Base-by-base conservation (phyloP, 768 basidiomycete genomes). In the Termitomyces titanicus region DNA sequence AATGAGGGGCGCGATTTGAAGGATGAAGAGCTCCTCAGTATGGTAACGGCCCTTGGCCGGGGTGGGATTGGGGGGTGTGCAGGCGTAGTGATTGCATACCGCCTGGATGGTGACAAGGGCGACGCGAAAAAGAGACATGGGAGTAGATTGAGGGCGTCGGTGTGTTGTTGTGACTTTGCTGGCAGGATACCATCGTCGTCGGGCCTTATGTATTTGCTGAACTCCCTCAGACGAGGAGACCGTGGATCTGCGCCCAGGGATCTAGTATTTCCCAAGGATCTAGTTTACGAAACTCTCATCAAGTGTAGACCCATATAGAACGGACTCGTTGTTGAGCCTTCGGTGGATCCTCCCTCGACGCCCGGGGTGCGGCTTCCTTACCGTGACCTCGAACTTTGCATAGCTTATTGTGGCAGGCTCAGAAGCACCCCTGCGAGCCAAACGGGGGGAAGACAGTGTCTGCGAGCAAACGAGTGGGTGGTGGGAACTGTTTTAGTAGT, bases 61-160 rank as follows among this genome's bases (percentile, higher is more conserved):
- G 0, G 80, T 78, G 24, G 75, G 78, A 60, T 80, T 78, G 1
- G 80, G 80, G 0, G 80, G 78, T 3, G 74, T 74, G 61, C 70
- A 77, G 3, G 80, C 80, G 6, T 70, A 57, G 51, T 79, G 73
- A 58, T 79, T 77, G 68, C 66, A 69, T 43, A 70, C 31, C 20
- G 76, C 76, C 55, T 81, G 79, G 35, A 72, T 53, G 31, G 68
- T 60, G 61, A 77, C 65, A 54, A 81, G 73, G 13, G 66, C 55
- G 24, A 76, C 66, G 29, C 80, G 73, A 47, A 70, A 42, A 50
- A 76, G 60, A 44, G 74, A 70, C 79, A 80, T 79, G 38, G 24
- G 24, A 25, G 39, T 47, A 25, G 20, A 25, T 18, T 33, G 49
- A 31, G 37, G 40, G n/a, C 24, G 47, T 1, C 20, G 20, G 22